Base-by-base conservation (phyloP, 2,329 filamentous ascomycete species). In the Cadophora gregata region DNA sequence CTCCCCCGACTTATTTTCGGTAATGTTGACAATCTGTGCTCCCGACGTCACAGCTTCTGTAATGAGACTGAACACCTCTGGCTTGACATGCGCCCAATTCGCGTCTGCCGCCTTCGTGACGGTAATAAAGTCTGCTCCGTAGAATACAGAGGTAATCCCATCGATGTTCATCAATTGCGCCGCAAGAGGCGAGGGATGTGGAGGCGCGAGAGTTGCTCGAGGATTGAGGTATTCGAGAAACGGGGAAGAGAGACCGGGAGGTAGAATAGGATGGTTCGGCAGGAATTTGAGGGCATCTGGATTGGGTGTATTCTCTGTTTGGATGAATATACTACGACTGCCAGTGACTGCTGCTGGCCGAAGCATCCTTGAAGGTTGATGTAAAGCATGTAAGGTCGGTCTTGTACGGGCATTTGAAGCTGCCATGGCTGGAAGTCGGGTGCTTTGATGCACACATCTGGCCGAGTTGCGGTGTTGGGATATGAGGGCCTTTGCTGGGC, bases 201-300 rank as follows among this genome's bases (percentile, higher is more conserved):
- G 95, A 25, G 94, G 91, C 29, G 93, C 86, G 71, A 98, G 88
- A 3, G 96, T 97, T 45, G 93, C 90, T 64, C 96, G 91, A 42
- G 96, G 93, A 72, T 88, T 91, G 64, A 97, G 85, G 79, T 98
- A 99, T 81, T 99, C 96, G 78, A 98, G 86, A 79, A 94, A 97
- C 8, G 93, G 86, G 2, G 90, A 88, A 7, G 86, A 81, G 70
- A 97, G 83, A 62, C 83, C 83, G 71, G 90, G 84, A 25, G 96
- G 95, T 1, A 99, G 86, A 61, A 99, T 88, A 47, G 87, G 87
- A 79, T 93, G 89, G 80, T 97, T 97, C 1, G 96, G 96, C 47
- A 96, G 86, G 81, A 99, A 99, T 82, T 99, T 99, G 76, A 98
- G 86, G 38, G 93, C 94, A 82, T 98, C 93, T n/a, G 89, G 85